phyloP scores from a whole-genome alignment of 805 yeast species.

The Kluyveromyces aestuarii region DNA sequence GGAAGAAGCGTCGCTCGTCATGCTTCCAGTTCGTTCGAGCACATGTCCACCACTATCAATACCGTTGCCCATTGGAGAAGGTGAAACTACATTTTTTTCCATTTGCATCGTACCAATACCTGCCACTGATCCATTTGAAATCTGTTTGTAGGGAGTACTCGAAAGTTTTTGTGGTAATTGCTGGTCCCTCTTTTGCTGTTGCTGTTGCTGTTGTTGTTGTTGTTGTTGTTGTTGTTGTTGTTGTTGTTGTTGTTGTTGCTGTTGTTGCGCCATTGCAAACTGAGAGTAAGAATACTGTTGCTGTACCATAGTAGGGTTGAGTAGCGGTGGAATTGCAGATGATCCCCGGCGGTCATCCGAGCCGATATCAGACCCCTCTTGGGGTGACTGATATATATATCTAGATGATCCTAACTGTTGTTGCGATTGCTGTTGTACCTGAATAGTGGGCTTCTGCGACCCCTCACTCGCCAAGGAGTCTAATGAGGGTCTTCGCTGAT shows the following conservation, averaged over 20 bases:
- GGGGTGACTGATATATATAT: constrained; percentile 3
- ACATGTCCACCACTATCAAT: neutral
- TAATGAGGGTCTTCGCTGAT: constrained; percentile 24
- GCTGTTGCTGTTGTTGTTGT: constrained; percentile 5
- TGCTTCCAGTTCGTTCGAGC: neutral
- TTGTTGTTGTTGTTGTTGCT: constrained; percentile 10
- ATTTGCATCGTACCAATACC: neutral
- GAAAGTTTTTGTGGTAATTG: constrained; percentile 5
- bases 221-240: constrained; percentile 8
- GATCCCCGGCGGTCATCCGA: constrained; percentile 18
- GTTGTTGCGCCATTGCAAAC: constrained; percentile 5
- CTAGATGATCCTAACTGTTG: neutral
- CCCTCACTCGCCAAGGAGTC: constrained; percentile 25
- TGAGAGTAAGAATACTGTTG: constrained; percentile 9
- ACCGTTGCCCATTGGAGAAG: neutral
- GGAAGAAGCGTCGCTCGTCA: neutral
- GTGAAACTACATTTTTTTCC: neutral
- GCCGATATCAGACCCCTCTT: constrained; percentile 6
- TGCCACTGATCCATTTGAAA: neutral
- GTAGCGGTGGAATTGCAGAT: constrained; percentile 21
- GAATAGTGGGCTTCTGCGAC: constrained; percentile 12
- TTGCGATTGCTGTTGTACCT: neutral
- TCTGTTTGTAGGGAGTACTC: neutral
- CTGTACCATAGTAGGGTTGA: constrained; percentile 10
- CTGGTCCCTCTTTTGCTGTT: constrained; percentile 6